Base-by-base conservation (phyloP, 495 filamentous ascomycete species). In the Achaetomiella virescens region DNA sequence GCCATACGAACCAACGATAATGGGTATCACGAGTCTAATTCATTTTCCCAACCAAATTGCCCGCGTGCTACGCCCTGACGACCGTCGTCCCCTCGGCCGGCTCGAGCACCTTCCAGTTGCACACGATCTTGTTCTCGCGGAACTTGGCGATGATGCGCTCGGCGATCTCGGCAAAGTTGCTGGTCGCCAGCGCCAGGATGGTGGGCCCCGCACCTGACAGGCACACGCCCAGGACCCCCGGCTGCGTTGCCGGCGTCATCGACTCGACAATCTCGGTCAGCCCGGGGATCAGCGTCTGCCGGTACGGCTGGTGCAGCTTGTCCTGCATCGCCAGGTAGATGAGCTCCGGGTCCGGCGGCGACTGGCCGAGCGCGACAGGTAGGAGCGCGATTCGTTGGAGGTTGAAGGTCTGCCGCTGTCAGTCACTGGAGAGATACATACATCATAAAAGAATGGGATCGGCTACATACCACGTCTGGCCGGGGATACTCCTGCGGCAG, bases 311-410 rank as follows among this genome's bases (percentile, higher is more conserved):
- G 70, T 98, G 93, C 37, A 98, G 78, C 69, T 90, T 93, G 74
- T 98, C 93, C 72, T 96, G 91, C 93, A 98, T 98, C 25, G 89
- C 92, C 25, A 91, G 79, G 75, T 90, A 95, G 67, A 98, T 97
- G 70, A 90, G 85, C 58, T 91, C 86, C 37, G 92, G 82, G 65
- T 96, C 85, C n/a, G 91, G 92, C 7, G 93, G 93, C 15, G 85
- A 89, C 58, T 86, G 81, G 43, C 91, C 91, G 57, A 98, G 75
- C 2, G 90, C 90, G 5, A 85, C 84, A 12, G 91, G 89, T 11
- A 98, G 83, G 21, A 97, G 75, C 15, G 91, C 89, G 66, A 92
- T 86, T 54, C 93, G 82, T 68, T 97, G 93, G 52, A 96, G 76
- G 72, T 97, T 98, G 79, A 96, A 97, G 5, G 91, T 85, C 85